phyloP scores from a whole-genome alignment of 2,329 filamentous ascomycete genomes.

The Esteya vermicola region DNA sequence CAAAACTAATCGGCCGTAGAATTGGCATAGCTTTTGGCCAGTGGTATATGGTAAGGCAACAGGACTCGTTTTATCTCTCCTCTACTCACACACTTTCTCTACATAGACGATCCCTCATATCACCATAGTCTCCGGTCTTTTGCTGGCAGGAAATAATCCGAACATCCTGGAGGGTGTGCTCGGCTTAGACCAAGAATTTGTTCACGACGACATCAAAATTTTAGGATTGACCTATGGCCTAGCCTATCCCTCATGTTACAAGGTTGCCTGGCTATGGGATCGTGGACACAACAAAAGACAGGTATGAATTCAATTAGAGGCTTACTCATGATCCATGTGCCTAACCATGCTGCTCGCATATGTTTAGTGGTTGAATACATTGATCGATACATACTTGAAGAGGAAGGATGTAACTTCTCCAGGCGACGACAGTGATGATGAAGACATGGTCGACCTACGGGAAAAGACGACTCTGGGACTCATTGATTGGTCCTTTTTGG shows the following conservation, averaged over 20 bases:
- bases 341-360: background rate
- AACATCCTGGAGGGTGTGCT: slow-evolving; percentile 15
- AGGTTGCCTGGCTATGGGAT: slow-evolving; percentile 14
- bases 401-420: slow-evolving; percentile 1
- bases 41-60: slow-evolving; percentile 13
- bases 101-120: slow-evolving; percentile 14
- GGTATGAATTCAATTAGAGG: background rate
- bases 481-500: slow-evolving; percentile 10
- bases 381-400: slow-evolving; percentile 7
- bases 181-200: slow-evolving; percentile 8
- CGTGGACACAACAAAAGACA: slow-evolving; percentile 14
- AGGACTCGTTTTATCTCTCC: background rate
- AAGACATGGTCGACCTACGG: slow-evolving; percentile 9
- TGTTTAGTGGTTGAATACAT: slow-evolving; percentile 13
- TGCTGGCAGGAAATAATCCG: slow-evolving; percentile 16
- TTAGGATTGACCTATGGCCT: slow-evolving; percentile 11
- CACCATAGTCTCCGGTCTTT: slow-evolving; percentile 13
- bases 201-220: slow-evolving; percentile 6
- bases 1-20: background rate
- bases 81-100: background rate
- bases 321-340: background rate
- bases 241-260: slow-evolving; percentile 14
- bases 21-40: slow-evolving; percentile 10
- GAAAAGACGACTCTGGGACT: slow-evolving; percentile 7
- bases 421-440: slow-evolving; percentile 3